These are phyloP conservation scores for Lasiodiplodia theobromae DNA, from an alignment of 2,329 filamentous ascomycete genomes.

Conservation along the genomic window DNA sequence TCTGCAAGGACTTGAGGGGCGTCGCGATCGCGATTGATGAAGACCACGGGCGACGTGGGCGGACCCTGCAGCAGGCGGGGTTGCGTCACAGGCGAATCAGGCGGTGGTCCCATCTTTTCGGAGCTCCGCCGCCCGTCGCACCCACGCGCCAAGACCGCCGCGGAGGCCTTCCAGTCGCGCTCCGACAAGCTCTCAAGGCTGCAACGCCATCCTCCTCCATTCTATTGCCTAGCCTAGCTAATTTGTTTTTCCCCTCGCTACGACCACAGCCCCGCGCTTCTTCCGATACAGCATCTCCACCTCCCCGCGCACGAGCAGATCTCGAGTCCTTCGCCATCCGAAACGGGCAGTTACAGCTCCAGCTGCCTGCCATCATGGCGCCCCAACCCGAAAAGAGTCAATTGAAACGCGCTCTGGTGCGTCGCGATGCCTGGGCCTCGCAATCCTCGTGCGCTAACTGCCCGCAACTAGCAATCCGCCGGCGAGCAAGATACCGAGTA, in stretches of 20 bases:
- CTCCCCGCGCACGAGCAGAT: slow-evolving; percentile 17
- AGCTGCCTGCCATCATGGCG: slow-evolving; percentile 55
- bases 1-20: background rate
- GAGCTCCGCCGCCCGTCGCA: slow-evolving; percentile 2
- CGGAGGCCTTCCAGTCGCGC: slow-evolving; percentile 24
- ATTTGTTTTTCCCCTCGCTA: slow-evolving; percentile 21
- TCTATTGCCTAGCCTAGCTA: slow-evolving; percentile 19
- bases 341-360: slow-evolving; percentile 25
- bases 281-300: slow-evolving; percentile 35
- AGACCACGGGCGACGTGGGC: background rate
- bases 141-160: slow-evolving; percentile 19
- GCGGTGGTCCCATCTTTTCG: background rate
- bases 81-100: slow-evolving; percentile 20
- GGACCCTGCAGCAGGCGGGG: slow-evolving; percentile 18
- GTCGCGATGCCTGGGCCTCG: slow-evolving; percentile 44
- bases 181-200: slow-evolving; percentile 20
- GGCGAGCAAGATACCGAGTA: slow-evolving; percentile 67
- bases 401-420: slow-evolving; percentile 81
- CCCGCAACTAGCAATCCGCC: slow-evolving; percentile 65
- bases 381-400: slow-evolving; percentile 75
- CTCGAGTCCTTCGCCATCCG: slow-evolving; percentile 20
- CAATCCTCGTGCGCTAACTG: slow-evolving; percentile 35
- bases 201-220: slow-evolving; percentile 22
- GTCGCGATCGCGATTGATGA: slow-evolving; percentile 8
- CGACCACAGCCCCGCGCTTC: slow-evolving; percentile 5